A percentile compares a stretch with the other conserved stretches of the same genome.
These are phyloP conservation scores for Penicillium pancosmium DNA, from an alignment of 495 filamentous ascomycete genomes.

Conservation along the genomic window DNA sequence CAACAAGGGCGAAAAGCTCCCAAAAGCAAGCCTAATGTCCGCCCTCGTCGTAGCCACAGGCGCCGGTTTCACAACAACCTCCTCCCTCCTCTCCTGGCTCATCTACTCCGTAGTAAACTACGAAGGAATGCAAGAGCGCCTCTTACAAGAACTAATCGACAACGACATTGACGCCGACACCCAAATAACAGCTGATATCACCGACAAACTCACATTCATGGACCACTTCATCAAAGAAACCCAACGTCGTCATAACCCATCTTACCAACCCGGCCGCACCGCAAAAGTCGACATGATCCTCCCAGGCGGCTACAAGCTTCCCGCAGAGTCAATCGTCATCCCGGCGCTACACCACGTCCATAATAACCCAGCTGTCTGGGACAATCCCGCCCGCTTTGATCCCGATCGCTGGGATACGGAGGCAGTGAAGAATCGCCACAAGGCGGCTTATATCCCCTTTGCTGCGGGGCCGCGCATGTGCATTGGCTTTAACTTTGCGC, in stretches of 20 bases:
- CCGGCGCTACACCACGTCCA: slow-evolving; percentile 51
- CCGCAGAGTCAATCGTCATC: slow-evolving; percentile 47
- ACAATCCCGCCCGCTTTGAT: slow-evolving; percentile 52
- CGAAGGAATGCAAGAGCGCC: slow-evolving; percentile 50
- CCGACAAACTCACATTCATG: slow-evolving; percentile 42
- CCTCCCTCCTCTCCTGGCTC: slow-evolving; percentile 46
- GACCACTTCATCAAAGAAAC: slow-evolving; percentile 60
- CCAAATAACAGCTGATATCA: slow-evolving; percentile 28
- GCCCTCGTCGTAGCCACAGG: slow-evolving; percentile 31
- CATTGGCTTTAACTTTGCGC: slow-evolving; percentile 61
- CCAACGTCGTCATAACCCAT: slow-evolving; percentile 56
- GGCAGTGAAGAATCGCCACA: slow-evolving; percentile 45
- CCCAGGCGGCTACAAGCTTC: slow-evolving; percentile 55
- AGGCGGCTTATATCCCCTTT: slow-evolving; percentile 53
- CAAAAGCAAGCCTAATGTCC: slow-evolving; percentile 32
- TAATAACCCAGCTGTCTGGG: slow-evolving; percentile 52
- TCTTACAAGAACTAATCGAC: slow-evolving; percentile 57
- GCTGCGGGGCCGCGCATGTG: slow-evolving; percentile 51
- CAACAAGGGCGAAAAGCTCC: slow-evolving; percentile 53
- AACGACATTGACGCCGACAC: slow-evolving; percentile 41
- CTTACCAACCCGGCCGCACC: slow-evolving; percentile 56
- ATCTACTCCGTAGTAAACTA: slow-evolving; percentile 53
- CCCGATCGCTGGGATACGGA: slow-evolving; percentile 58
- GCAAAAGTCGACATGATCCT: slow-evolving; percentile 51
- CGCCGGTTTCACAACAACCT: slow-evolving; percentile 32